Percentiles rank a stretch among this genome's conserved stretches.
Evolutionary conservation across 2,329 filamentous ascomycete species (phyloP).

Genomic region (Claviceps humidiphila): DNA sequence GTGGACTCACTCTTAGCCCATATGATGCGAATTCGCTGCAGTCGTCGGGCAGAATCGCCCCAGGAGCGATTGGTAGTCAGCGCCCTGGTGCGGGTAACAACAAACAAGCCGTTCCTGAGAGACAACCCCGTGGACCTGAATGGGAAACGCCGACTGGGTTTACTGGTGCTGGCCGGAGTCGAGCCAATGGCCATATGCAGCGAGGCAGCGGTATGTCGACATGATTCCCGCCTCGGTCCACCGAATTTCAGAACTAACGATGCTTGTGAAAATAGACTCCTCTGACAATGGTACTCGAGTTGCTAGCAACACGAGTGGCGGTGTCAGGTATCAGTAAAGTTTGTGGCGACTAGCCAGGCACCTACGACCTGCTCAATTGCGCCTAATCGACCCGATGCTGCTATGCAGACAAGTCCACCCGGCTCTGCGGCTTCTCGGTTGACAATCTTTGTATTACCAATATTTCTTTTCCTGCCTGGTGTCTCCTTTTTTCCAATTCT

Average conservation of each 20-base stretch:
- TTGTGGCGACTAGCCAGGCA: not conserved
- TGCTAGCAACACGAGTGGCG: constrained; percentile 20
- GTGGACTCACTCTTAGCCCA: constrained; percentile 36
- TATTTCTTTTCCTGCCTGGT: not conserved
- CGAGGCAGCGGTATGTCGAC: constrained; percentile 43
- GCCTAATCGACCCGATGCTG: not conserved
- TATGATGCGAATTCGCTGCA: constrained; percentile 32
- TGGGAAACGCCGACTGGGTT: constrained; percentile 46
- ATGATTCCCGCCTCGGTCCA: not conserved
- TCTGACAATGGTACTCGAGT: constrained; percentile 29
- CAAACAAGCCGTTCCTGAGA: constrained; percentile 37
- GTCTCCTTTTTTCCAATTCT: not conserved
- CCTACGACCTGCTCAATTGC: not conserved
- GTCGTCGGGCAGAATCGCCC: constrained; percentile 29
- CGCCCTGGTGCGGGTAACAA: constrained; percentile 37
- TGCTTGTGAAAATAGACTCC: constrained; percentile 19
- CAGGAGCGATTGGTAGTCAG: constrained; percentile 54
- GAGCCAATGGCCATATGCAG: constrained; percentile 47
- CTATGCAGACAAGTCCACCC: not conserved
- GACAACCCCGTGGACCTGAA: constrained; percentile 51
- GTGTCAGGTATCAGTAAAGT: constrained; percentile 25
- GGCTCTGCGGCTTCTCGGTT: not conserved
- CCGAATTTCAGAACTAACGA: not conserved
- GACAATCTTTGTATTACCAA: constrained; percentile 4
- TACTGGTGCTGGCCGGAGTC: constrained; percentile 32